phyloP scores from a whole-genome alignment of 2,329 filamentous ascomycete genomes.

The Didymella exigua region DNA sequence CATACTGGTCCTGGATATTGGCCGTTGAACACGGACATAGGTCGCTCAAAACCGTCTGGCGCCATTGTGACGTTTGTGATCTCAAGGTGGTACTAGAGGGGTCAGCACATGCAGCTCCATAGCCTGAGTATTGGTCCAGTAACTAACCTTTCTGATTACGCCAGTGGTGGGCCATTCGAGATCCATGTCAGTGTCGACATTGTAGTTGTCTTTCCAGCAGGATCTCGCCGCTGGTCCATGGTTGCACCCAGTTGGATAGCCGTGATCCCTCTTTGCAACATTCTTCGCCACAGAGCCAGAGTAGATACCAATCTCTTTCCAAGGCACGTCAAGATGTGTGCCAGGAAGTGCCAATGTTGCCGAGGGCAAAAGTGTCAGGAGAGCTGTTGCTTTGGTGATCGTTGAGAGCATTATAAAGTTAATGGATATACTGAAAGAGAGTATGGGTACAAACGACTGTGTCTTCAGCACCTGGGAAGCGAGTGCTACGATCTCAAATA shows the following conservation, averaged over 20 bases:
- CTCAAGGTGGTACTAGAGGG: conserved; percentile 51
- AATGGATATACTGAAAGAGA: conserved; percentile 6
- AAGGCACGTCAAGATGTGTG: conserved; percentile 28
- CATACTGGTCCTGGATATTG: conserved; percentile 56
- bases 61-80: conserved; percentile 52
- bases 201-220: conserved; percentile 42
- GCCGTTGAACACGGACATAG: conserved; percentile 53
- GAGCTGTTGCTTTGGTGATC: conserved; percentile 16
- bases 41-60: conserved; percentile 53
- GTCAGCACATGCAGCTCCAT: conserved; percentile 3
- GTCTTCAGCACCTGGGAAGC: conserved; percentile 1
- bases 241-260: conserved; percentile 24
- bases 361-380: conserved; percentile 23
- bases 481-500: conserved; percentile 12
- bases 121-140: background rate
- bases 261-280: conserved; percentile 12
- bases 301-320: conserved; percentile 28
- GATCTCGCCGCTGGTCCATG: conserved; percentile 32
- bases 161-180: conserved; percentile 51
- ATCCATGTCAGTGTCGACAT: conserved; percentile 54
- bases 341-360: conserved; percentile 26
- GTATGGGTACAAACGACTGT: conserved; percentile 3
- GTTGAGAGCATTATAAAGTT: conserved; percentile 17
- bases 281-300: conserved; percentile 7
- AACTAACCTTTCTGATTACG: conserved; percentile 39